Evolutionary conservation across 2,329 filamentous ascomycete genomes (phyloP), one percentile per base, ranked within the genome.

Genomic region (Elsinoe necatrix): DNA sequence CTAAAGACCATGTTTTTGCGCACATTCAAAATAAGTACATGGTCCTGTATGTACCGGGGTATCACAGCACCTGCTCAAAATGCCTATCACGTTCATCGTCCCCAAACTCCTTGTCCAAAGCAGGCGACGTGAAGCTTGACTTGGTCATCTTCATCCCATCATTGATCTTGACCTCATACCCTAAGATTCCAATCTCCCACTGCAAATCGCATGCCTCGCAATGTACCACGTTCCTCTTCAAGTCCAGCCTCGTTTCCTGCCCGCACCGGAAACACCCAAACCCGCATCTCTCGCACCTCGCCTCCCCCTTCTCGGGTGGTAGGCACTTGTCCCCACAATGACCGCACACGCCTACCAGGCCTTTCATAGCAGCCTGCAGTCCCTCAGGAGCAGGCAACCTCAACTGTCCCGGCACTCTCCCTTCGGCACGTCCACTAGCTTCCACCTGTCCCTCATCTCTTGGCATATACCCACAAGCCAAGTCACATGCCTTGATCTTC

Each of bases 241-340:
- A 8, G 21, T 45, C 18, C 29, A 56, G 9, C 31, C 20, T 27
- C 42, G 41, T 41, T 12, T 48, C 7, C 37, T 51, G 43, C 1
- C 67, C 68, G 51, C 74, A 76, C 0, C 73, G 65, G 50, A 75
- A 70, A 60, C 74, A 76, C 0, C 65, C 58, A 57, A 75, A 75
- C 3, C 62, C 63, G 60, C 73, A 75, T 16, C 66, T 65, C 59
- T 74, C 73, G 58, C 74, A 76, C 4, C 71, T 27, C 27, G 25
- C 39, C 25, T 50, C 27, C 20, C 20, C 34, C 12, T 25, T 39
- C 12, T 41, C 59, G 14, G 9, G 67, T 63, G 16, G 69, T 54
- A 23, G 25, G 12, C 62, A 60, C 12, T 54, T 54, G 11, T 52
- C 41, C 42, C 63, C 63, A n/a, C 23, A 43, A 20, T 58, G 42